A percentile compares a stretch with the other conserved stretches of the same genome.
phyloP scores from a whole-genome alignment of 176 grass and related monocot genomes.

The Aegilops umbellulata region DNA sequence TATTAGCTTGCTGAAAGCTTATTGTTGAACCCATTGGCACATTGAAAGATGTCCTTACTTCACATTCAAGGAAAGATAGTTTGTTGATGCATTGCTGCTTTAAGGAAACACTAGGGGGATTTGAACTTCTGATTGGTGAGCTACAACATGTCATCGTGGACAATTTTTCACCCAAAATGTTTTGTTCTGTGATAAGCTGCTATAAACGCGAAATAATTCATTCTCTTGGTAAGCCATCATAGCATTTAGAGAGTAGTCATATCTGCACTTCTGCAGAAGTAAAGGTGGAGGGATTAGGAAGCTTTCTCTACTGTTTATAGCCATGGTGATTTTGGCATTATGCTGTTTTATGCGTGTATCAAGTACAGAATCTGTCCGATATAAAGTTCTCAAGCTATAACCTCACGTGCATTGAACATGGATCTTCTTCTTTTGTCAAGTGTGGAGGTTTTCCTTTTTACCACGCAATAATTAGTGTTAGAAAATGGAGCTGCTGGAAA shows the following conservation, averaged over 20 bases:
- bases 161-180: neutral
- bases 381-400: too few species aligned
- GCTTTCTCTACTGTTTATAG: neutral
- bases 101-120: neutral
- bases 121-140: constrained; percentile 21
- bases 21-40: neutral
- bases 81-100: neutral
- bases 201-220: neutral
- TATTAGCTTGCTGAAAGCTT: neutral
- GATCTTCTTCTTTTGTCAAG: too few species aligned
- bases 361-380: too few species aligned
- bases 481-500: too few species aligned
- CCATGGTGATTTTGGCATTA: constrained; percentile 9
- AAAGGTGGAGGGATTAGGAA: neutral
- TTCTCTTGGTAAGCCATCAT: neutral
- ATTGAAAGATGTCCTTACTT: constrained; percentile 9
- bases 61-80: neutral
- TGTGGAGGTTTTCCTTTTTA: too few species aligned
- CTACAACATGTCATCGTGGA: neutral
- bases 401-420: too few species aligned
- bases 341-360: too few species aligned
- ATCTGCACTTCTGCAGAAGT: neutral
- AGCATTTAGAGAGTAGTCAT: constrained; percentile 3
- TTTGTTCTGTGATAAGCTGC: neutral
- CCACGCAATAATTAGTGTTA: too few species aligned